Evolutionary conservation across 371 early-diverging fungal genomes (phyloP).

Genomic region (Dipsacomyces acuminosporus): DNA sequence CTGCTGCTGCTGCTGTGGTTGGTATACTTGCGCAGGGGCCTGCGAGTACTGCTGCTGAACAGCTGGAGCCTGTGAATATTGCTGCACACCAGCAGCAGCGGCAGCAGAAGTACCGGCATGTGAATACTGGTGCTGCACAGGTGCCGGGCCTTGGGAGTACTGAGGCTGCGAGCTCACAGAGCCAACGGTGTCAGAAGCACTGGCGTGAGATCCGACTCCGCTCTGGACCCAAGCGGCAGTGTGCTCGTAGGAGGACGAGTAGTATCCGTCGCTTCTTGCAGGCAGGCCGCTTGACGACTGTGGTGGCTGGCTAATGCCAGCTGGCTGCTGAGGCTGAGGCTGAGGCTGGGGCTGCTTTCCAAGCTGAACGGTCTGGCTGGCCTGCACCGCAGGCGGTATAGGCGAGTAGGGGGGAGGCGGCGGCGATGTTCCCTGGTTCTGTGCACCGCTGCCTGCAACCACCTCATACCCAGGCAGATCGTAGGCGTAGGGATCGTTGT

Average conservation of each 20-base stretch:
- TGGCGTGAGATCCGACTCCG: slow-evolving; percentile 26
- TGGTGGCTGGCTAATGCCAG: no score
- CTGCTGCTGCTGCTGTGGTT: slow-evolving; percentile 2
- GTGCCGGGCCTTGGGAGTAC: neutral
- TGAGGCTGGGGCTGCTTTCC: no score
- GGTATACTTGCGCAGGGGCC: no score
- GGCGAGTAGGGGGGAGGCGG: slow-evolving; percentile 39
- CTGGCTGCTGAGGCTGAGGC: no score
- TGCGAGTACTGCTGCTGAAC: neutral
- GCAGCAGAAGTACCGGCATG: neutral
- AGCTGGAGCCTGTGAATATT: slow-evolving; percentile 2
- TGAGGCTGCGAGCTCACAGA: slow-evolving; percentile 1
- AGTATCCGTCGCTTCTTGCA: slow-evolving; percentile 32
- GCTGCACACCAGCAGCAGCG: slow-evolving; percentile 2
- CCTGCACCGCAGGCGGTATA: neutral
- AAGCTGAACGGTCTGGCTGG: no score
- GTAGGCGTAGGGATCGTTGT: slow-evolving; percentile 22
- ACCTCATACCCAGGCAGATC: slow-evolving; percentile 25
- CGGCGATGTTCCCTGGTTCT: neutral
- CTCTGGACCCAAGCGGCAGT: slow-evolving; percentile 43
- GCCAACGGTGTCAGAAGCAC: slow-evolving; percentile 19
- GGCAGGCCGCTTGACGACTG: slow-evolving; percentile 11
- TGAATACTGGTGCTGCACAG: neutral
- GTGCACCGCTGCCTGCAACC: no score
- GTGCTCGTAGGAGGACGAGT: slow-evolving; percentile 44